Evolutionary conservation across 2,329 filamentous ascomycete species (phyloP).

Genomic region (Elsinoe necatrix): DNA sequence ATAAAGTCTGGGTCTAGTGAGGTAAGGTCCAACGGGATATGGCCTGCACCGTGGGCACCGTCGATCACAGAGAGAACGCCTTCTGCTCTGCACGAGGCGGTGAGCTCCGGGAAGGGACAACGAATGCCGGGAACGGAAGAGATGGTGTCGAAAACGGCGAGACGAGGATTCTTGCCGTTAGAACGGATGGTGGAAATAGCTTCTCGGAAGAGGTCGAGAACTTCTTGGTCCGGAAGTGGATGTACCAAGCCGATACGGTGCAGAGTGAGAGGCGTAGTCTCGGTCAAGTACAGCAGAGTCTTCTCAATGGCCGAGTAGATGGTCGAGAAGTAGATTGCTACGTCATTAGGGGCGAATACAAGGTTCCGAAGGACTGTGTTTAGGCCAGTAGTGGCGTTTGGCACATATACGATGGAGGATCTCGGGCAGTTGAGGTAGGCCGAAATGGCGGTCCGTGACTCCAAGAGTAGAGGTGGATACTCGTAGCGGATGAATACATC

Average conservation of each 20-base stretch:
- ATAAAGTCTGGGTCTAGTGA: slow-evolving; percentile 74
- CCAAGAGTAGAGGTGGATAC: slow-evolving; percentile 54
- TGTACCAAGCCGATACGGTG: slow-evolving; percentile 55
- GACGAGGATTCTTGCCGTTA: slow-evolving; percentile 53
- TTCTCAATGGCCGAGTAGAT: slow-evolving; percentile 73
- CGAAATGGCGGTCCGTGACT: slow-evolving; percentile 57
- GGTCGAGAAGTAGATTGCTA: slow-evolving; percentile 69
- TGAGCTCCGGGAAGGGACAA: slow-evolving; percentile 67
- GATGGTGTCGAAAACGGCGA: slow-evolving; percentile 76
- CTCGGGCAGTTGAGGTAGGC: slow-evolving; percentile 56
- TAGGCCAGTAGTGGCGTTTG: slow-evolving; percentile 70
- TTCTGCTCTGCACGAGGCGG: slow-evolving; percentile 54
- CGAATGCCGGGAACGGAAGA: slow-evolving; percentile 68
- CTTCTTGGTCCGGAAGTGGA: slow-evolving; percentile 60
- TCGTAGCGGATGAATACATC: slow-evolving; percentile 70
- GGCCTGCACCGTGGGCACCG: slow-evolving; percentile 75
- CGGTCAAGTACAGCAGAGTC: slow-evolving; percentile 60
- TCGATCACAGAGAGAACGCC: slow-evolving; percentile 69
- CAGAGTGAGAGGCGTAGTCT: slow-evolving; percentile 48
- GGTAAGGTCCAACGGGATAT: slow-evolving; percentile 54
- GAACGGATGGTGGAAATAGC: slow-evolving; percentile 47
- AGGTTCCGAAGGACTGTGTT: slow-evolving; percentile 77
- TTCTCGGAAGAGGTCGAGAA: slow-evolving; percentile 53
- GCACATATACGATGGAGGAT: slow-evolving; percentile 64
- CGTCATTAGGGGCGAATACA: slow-evolving; percentile 59